Evolutionary conservation across 176 grass and related monocot species (phyloP).

Genomic region (Rhynchospora breviuscula): DNA sequence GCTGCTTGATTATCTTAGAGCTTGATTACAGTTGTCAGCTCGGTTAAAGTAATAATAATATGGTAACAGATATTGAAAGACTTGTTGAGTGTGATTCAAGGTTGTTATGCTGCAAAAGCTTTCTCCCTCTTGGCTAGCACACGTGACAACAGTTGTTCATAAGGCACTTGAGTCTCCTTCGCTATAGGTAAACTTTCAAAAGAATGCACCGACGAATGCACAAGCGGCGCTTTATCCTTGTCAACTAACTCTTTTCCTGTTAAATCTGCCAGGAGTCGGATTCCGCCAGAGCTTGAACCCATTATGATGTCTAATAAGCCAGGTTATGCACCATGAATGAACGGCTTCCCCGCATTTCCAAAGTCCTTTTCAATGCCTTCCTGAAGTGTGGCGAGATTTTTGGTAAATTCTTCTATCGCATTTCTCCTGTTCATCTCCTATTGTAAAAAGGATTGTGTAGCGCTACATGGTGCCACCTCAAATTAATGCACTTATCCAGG

Average conservation of each 20-base stretch:
- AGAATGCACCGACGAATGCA: constrained; percentile 22
- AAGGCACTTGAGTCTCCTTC: constrained; percentile 19
- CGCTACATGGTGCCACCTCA: background rate
- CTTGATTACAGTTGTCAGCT: too few relatives aligned
- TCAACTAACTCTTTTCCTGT: constrained; percentile 26
- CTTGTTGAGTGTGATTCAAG: background rate
- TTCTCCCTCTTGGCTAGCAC: constrained; percentile 18
- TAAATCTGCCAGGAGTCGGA: constrained; percentile 7
- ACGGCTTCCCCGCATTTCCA: background rate
- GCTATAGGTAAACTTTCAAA: constrained; percentile 11
- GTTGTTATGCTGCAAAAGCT: background rate
- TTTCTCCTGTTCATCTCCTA: background rate
- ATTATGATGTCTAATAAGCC: constrained; percentile 33
- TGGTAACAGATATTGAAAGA: too few relatives aligned
- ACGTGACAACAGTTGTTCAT: constrained; percentile 19
- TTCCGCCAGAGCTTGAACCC: constrained; percentile 17
- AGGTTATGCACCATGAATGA: constrained; percentile 27
- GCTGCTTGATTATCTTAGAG: too few relatives aligned
- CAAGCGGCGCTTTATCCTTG: background rate
- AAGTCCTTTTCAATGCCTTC: constrained; percentile 20
- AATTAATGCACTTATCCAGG: background rate
- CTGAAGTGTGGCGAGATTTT: constrained; percentile 15
- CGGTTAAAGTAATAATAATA: too few relatives aligned
- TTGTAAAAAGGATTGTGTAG: background rate
- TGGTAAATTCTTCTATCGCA: constrained; percentile 13